Evolutionary conservation across 371 early-diverging fungal species (phyloP).

Genomic region (Mucor piriformis): DNA sequence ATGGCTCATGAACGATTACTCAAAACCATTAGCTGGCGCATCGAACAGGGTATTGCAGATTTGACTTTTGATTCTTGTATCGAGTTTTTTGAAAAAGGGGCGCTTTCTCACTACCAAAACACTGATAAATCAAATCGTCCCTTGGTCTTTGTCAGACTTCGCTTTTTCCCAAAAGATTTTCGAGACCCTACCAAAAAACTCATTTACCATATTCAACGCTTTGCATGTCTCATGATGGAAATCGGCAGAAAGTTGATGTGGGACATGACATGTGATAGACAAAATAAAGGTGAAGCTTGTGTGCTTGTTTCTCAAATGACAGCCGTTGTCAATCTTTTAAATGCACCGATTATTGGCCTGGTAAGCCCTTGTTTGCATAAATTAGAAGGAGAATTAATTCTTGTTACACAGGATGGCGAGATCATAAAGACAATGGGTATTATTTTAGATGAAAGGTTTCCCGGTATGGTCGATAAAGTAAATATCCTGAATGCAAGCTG

Average conservation of each 20-base stretch:
- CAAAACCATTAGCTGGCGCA: slow-evolving; percentile 42
- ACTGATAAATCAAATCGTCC: slow-evolving; percentile 38
- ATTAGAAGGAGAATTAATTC: too few species aligned
- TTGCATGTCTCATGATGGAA: slow-evolving; percentile 51
- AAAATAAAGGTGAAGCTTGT: slow-evolving; percentile 19
- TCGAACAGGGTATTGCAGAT: slow-evolving; percentile 20
- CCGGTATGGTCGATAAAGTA: slow-evolving; percentile 37
- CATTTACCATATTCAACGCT: slow-evolving; percentile 34
- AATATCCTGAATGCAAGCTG: slow-evolving; percentile 52
- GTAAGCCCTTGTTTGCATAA: slow-evolving; percentile 18
- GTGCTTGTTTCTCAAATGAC: slow-evolving; percentile 36
- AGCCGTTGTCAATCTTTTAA: slow-evolving; percentile 41
- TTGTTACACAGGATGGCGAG: slow-evolving; percentile 31
- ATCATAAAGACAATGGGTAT: slow-evolving; percentile 30
- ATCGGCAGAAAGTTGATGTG: slow-evolving; percentile 40
- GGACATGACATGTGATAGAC: slow-evolving; percentile 33
- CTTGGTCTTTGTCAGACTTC: slow-evolving; percentile 33
- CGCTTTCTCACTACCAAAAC: slow-evolving; percentile 36
- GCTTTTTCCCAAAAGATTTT: slow-evolving; percentile 33
- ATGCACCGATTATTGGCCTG: slow-evolving; percentile 45
- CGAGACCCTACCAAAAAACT: slow-evolving; percentile 17
- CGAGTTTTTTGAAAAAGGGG: slow-evolving; percentile 26
- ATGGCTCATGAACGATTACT: slow-evolving; percentile 19
- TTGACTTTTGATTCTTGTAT: slow-evolving; percentile 25
- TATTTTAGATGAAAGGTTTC: slow-evolving; percentile 36